Evolutionary conservation across 805 yeast species (phyloP), one percentile per base, ranked within the genome.

Genomic region (Sugiyamaella marilandica): DNA sequence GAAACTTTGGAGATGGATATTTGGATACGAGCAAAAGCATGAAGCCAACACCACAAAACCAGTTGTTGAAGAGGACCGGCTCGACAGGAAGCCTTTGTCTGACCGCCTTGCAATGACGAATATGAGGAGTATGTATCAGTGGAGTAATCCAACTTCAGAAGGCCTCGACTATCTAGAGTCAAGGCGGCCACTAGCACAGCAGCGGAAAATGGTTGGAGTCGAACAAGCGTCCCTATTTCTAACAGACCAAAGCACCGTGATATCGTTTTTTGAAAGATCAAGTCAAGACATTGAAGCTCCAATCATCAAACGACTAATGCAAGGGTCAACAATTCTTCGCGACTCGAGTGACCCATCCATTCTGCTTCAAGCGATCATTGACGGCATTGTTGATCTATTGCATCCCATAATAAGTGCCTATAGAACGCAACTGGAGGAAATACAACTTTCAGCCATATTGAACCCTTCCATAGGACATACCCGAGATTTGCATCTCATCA

Each of bases 191-290:
- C 65, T 79, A 29, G 73, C 74, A 52, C 58, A 69, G 43, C 62
- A 74, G 57, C 71, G 73, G 70, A 51, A 72, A 70, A 65, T 64
- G 19, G 81, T 81, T 5, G 82, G 80, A 0, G 67, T 78, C 10
- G 85, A 81, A 60, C 85, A 81, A 60, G 77, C 77, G 1, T 77
- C 83, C 0, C 63, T 80, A 45, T 81, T 76, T 55, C 54, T 81
- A 14, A 66, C 75, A 14, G 63, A 69, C 5, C 70, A 74, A 46
- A 70, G 74, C 43, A 74, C 81, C 0, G 76, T 81, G 10, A 71
- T 81, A 2, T 73, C 84, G 0, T 78, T 81, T 56, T 81, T 81
- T 61, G 85, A 81, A 60, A 75, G 78, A 55, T 73, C 80, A 3
- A 82, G 81, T 4, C 72, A 73, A 44, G 80, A 77, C 45, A 72